Percentiles rank a stretch among this genome's conserved stretches.
Evolutionary conservation across 345 rosid genomes (phyloP).

Genomic region (Heritiera fomes): DNA sequence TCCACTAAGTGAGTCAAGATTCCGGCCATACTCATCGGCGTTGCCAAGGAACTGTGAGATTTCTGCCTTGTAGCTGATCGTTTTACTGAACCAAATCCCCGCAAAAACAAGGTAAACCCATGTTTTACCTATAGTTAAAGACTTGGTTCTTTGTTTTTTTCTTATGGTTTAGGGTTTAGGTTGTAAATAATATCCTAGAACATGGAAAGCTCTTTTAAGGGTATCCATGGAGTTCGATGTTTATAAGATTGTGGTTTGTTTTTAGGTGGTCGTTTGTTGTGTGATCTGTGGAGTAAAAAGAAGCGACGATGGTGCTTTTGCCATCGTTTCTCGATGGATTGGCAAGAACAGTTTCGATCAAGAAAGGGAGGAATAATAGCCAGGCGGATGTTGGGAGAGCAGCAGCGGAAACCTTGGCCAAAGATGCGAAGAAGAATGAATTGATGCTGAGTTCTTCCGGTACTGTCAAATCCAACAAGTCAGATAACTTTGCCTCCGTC

Average conservation of each 20-base stretch:
- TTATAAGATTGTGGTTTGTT: no score
- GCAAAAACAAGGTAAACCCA: background rate
- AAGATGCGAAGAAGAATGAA: constrained; percentile 67
- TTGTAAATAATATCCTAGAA: no score
- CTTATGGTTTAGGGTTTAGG: no score
- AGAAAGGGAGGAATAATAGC: constrained; percentile 42
- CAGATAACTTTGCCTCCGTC: constrained; percentile 52
- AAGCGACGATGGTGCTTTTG: constrained; percentile 49
- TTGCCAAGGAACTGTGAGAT: background rate
- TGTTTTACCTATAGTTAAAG: background rate
- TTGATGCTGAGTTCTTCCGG: constrained; percentile 59
- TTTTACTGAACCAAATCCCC: background rate
- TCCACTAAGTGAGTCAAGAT: constrained; percentile 18
- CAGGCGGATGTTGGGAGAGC: constrained; percentile 52
- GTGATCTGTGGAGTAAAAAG: constrained; percentile 21
- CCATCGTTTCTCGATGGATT: constrained; percentile 67
- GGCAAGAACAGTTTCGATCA: constrained; percentile 55
- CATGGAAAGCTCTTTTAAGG: no score
- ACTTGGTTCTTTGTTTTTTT: no score
- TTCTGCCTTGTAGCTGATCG: constrained; percentile 15
- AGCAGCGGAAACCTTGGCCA: constrained; percentile 67
- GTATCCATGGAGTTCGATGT: no score
- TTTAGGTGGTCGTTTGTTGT: background rate
- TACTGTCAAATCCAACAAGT: constrained; percentile 47
- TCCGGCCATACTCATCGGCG: constrained; percentile 17